Percentiles rank a stretch among this genome's conserved stretches.
Conservation (phyloP, 2,329 filamentous ascomycete genomes). For the Cladosporium austrohemisphaericum region DNA sequence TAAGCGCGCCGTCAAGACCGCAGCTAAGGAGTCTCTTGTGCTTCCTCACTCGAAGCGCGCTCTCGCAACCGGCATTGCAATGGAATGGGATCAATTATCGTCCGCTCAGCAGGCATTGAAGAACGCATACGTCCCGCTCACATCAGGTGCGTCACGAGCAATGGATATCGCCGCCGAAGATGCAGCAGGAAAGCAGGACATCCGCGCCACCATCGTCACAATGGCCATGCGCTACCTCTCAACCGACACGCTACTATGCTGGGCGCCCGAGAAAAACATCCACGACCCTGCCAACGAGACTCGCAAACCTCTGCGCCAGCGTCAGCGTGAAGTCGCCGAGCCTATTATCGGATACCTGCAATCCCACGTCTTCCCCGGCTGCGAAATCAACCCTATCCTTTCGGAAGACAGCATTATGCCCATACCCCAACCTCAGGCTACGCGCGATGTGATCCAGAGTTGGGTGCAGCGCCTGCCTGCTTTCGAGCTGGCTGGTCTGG, state of each 20-base stretch:
- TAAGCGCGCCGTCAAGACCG: conserved; percentile 71
- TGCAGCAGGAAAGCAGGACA: conserved; percentile 43
- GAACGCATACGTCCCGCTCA: conserved; percentile 85
- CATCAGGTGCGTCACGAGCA: conserved; percentile 77
- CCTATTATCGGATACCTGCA: conserved; percentile 70
- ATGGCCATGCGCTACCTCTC: conserved; percentile 80
- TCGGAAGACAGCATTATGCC: conserved; percentile 74
- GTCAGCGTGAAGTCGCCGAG: conserved; percentile 66
- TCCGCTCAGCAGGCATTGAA: conserved; percentile 79
- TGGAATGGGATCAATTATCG: conserved; percentile 87
- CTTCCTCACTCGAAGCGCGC: conserved; percentile 72
- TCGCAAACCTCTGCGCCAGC: conserved; percentile 57
- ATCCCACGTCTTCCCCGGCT: conserved; percentile 74
- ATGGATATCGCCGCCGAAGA: conserved; percentile 75
- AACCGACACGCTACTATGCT: conserved; percentile 90
- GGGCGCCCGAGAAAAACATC: conserved; percentile 60
- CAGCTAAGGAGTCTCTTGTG: conserved; percentile 65
- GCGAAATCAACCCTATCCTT: conserved; percentile 76
- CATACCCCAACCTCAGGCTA: conserved; percentile 65
- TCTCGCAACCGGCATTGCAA: conserved; percentile 77
- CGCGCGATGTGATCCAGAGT: conserved; percentile 69
- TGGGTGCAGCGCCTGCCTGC: conserved; percentile 71
- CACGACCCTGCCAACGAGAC: conserved; percentile 48
- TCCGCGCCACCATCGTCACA: conserved; percentile 61
- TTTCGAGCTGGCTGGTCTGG: conserved; percentile 82